These are phyloP conservation scores for Cryphonectria japonica DNA, from an alignment of 2,329 filamentous ascomycete genomes.

Conservation along the genomic window DNA sequence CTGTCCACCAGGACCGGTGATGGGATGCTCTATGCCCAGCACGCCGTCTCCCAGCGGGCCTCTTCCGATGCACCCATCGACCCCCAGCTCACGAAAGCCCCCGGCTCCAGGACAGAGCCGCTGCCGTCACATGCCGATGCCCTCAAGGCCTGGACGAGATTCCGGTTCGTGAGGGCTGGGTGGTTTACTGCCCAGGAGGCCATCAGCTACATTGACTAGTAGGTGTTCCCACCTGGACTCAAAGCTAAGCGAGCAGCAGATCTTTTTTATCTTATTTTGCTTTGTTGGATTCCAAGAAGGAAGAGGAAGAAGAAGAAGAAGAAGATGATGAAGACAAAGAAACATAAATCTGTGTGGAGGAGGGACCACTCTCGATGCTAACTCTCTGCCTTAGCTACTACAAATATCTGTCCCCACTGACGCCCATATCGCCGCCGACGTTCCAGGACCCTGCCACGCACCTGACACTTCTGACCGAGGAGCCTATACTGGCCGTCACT, in stretches of 20 bases:
- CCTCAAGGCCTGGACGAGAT: constrained; percentile 84
- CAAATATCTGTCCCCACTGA: constrained; percentile 85
- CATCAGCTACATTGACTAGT: constrained; percentile 93
- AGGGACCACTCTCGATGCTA: constrained; percentile 3
- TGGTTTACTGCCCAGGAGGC: constrained; percentile 96
- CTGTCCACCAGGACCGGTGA: constrained; percentile 9
- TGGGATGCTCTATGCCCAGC: constrained; percentile 28
- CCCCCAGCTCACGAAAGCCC: constrained; percentile 47
- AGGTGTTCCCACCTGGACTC: constrained; percentile 45
- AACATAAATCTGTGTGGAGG: background rate
- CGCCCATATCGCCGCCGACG: constrained; percentile 89
- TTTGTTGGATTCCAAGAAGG: background rate
- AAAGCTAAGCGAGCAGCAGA: background rate
- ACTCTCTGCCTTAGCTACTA: constrained; percentile 68
- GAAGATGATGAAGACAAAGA: no score
- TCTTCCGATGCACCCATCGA: constrained; percentile 45
- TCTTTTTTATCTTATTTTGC: background rate
- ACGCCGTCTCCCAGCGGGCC: constrained; percentile 32
- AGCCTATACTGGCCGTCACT: constrained; percentile 90
- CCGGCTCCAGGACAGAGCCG: constrained; percentile 50
- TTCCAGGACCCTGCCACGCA: constrained; percentile 84
- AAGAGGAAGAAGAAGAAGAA: background rate
- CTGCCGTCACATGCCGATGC: constrained; percentile 65
- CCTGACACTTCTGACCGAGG: constrained; percentile 78
- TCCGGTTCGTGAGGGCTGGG: constrained; percentile 92